Percentiles rank a stretch among this genome's conserved stretches.
Conservation (phyloP, 805 yeast genomes). For the Metschnikowia henanensis region DNA sequence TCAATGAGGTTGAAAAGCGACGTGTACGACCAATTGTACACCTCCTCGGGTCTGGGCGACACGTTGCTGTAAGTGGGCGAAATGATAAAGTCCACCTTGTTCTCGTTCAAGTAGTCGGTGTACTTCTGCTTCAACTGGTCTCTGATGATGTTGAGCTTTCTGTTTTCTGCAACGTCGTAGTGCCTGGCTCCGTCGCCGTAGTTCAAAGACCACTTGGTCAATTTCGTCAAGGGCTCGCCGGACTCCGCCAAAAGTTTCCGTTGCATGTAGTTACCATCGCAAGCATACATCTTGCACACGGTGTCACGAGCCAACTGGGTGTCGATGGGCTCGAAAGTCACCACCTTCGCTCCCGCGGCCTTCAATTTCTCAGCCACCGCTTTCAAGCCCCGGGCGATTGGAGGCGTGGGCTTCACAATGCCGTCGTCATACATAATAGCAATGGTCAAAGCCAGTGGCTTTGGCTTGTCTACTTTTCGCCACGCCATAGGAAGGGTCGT, state of each 20-base stretch:
- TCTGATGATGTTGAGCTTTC: slow-evolving; percentile 53
- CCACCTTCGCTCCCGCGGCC: slow-evolving; percentile 57
- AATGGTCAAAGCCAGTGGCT: slow-evolving; percentile 49
- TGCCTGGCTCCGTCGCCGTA: slow-evolving; percentile 57
- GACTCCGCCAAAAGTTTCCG: slow-evolving; percentile 50
- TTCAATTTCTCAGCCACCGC: slow-evolving; percentile 52
- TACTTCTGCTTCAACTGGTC: slow-evolving; percentile 61
- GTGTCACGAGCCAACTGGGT: slow-evolving; percentile 59
- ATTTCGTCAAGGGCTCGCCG: slow-evolving; percentile 68
- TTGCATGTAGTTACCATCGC: slow-evolving; percentile 69
- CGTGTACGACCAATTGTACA: slow-evolving; percentile 81
- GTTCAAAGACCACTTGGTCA: slow-evolving; percentile 61
- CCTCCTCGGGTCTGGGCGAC: slow-evolving; percentile 65
- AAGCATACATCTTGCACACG: slow-evolving; percentile 54
- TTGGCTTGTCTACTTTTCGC: slow-evolving; percentile 45
- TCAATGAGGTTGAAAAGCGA: slow-evolving; percentile 72
- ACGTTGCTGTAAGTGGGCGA: slow-evolving; percentile 69
- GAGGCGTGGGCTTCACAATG: slow-evolving; percentile 65
- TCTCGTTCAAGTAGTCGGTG: slow-evolving; percentile 49
- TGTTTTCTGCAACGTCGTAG: slow-evolving; percentile 50
- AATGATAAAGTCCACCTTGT: slow-evolving; percentile 63
- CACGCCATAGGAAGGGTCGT: slow-evolving; percentile 51
- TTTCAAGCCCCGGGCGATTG: slow-evolving; percentile 53
- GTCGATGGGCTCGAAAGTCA: slow-evolving; percentile 57
- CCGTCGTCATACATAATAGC: slow-evolving; percentile 68